Evolutionary conservation across 805 yeast species (phyloP), one percentile per base, ranked within the genome.

Genomic region (Candida pini): DNA sequence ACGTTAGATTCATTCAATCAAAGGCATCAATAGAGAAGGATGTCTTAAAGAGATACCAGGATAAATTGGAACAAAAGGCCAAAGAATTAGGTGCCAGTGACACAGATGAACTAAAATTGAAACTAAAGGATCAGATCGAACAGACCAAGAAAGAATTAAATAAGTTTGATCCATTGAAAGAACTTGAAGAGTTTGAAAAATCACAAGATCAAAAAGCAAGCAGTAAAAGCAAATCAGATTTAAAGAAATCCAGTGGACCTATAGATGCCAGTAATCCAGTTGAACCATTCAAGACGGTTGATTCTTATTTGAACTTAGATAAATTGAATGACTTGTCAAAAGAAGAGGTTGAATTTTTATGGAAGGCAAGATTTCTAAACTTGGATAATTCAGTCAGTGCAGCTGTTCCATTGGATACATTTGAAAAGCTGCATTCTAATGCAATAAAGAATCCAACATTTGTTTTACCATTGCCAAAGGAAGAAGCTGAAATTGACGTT

Each of bases 401-500:
- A 0, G 66, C 74, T 1, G 62, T 87, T 25, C 71, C 75, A 7
- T 58, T 60, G 2, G 63, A 63, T 2, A 73, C 78, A n/a, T 89
- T 74, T 52, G 66, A 78, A n/a, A 68, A 65, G 27, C 68, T 92
- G 53, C 69, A 71, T 47, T 60, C 67, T 26, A 73, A 71, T 40
- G 95, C 96, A 1, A 75, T 78, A 51, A 67, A 65, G 40, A 76
- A 81, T 53, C 96, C 96, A 16, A 70, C 76, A 22, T 92, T 92
- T 60, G 81, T 92, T n/a, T 68, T 92, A 17, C 98, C 98, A 1
- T 62, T 92, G 36, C 96, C 97, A 5, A 76, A 80, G 47, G 76
- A 66, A 14, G 63, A 64, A 24, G 65, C 63, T 10, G 68, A 62
- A 10, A 54, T 57, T 5, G 13, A 5, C n/a, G 71, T 67, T 4